These are phyloP conservation scores for Plasmodium yoelii DNA, from an alignment of 169 alveolate species.

Conservation along the genomic window DNA sequence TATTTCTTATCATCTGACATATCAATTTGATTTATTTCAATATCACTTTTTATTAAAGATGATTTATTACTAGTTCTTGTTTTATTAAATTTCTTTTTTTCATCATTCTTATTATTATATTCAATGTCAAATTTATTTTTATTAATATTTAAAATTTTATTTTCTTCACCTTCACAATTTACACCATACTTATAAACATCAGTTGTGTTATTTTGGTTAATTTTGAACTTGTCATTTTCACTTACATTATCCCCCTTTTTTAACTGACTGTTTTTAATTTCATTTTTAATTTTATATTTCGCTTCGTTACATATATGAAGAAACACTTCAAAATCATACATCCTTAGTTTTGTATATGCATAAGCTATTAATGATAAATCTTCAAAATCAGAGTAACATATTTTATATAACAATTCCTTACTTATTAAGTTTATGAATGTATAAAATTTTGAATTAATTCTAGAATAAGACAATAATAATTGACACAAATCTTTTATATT, in stretches of 20 bases:
- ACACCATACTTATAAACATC: neutral
- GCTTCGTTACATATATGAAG: conserved; percentile 73
- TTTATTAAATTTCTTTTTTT: neutral
- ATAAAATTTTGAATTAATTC: conserved; percentile 42
- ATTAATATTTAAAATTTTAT: neutral
- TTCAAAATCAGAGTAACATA: conserved; percentile 42
- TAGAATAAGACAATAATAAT: conserved; percentile 70
- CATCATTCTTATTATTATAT: neutral
- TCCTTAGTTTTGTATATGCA: conserved; percentile 74
- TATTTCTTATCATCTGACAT: conserved; percentile 28
- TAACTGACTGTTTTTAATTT: neutral
- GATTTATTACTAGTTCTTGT: neutral
- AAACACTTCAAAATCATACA: conserved; percentile 75
- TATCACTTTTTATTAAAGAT: neutral
- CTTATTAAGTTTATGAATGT: conserved; percentile 69
- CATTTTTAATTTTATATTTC: conserved; percentile 40
- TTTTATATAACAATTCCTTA: conserved; percentile 75
- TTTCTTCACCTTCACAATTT: neutral
- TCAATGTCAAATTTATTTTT: neutral
- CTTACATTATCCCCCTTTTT: neutral
- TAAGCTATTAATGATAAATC: conserved; percentile 65
- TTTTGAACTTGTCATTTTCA: neutral
- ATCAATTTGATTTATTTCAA: neutral
- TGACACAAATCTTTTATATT: conserved; percentile 67
- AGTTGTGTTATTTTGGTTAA: neutral